These are phyloP conservation scores for Pilaira anomala DNA, from an alignment of 192 early-diverging fungal genomes.

Conservation along the genomic window DNA sequence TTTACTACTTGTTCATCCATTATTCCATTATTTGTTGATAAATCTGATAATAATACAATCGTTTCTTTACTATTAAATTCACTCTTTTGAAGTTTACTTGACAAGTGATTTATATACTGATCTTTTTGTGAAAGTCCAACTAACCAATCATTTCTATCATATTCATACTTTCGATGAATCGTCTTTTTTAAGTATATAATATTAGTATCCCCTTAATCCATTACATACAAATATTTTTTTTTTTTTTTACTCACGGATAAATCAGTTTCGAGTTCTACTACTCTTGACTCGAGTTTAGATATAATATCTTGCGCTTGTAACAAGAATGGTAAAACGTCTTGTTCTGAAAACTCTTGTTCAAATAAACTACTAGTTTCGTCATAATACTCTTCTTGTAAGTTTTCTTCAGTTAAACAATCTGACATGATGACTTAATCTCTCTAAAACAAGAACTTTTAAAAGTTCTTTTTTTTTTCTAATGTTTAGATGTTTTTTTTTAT, in stretches of 20 bases:
- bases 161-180: constrained; percentile 45
- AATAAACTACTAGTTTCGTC: not conserved
- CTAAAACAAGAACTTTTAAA: not conserved
- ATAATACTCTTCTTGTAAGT: not conserved
- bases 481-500: not conserved
- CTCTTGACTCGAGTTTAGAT: constrained; percentile 41
- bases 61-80: constrained; percentile 45
- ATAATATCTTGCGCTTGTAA: constrained; percentile 47
- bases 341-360: constrained; percentile 27
- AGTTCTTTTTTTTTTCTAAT: not conserved
- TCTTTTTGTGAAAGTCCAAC: constrained; percentile 47
- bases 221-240: not conserved
- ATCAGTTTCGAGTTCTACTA: constrained; percentile 43
- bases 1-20: constrained; percentile 8
- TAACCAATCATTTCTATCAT: constrained; percentile 44
- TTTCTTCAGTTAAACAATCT: not conserved
- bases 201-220: too few species aligned
- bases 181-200: too few species aligned
- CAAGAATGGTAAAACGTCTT: constrained; percentile 41
- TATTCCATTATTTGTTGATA: constrained; percentile 1
- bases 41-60: constrained; percentile 40
- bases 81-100: constrained; percentile 38
- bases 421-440: too few species aligned
- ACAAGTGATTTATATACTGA: constrained; percentile 42
- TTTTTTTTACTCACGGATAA: constrained; percentile 28